Conservation (phyloP, 1,284 basidiomycete genomes). For the Puccinia coronata region DNA sequence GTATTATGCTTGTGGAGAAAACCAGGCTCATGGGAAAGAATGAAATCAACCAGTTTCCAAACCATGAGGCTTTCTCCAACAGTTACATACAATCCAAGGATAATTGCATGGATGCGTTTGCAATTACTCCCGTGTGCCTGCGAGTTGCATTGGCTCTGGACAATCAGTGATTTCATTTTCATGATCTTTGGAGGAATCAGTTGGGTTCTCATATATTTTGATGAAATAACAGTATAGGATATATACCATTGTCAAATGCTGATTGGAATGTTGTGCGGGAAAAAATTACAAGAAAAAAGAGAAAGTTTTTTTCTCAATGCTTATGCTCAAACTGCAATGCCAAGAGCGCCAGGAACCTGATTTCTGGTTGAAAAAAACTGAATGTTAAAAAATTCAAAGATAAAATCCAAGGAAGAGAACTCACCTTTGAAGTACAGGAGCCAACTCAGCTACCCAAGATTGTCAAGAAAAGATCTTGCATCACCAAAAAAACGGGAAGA, state of each 20-base stretch:
- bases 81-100: neutral
- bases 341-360: neutral
- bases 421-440: no score
- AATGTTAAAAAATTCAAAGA: neutral
- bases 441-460: neutral
- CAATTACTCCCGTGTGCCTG: constrained; percentile 18
- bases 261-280: neutral
- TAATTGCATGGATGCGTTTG: constrained; percentile 23
- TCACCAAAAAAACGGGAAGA: neutral
- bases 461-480: neutral
- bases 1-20: neutral
- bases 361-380: neutral
- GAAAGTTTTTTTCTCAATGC: neutral
- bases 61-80: neutral
- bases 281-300: no score
- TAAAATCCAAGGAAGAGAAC: neutral
- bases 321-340: neutral
- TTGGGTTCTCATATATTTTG: neutral
- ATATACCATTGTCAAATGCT: neutral
- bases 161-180: neutral
- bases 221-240: neutral
- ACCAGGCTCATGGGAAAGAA: neutral
- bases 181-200: neutral
- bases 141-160: neutral
- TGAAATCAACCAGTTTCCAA: neutral